A percentile compares a stretch with the other conserved stretches of the same genome.
These are phyloP conservation scores for Saccharomyces hybrid DNA, from an alignment of 1,139 yeast species.

Conservation along the genomic window DNA sequence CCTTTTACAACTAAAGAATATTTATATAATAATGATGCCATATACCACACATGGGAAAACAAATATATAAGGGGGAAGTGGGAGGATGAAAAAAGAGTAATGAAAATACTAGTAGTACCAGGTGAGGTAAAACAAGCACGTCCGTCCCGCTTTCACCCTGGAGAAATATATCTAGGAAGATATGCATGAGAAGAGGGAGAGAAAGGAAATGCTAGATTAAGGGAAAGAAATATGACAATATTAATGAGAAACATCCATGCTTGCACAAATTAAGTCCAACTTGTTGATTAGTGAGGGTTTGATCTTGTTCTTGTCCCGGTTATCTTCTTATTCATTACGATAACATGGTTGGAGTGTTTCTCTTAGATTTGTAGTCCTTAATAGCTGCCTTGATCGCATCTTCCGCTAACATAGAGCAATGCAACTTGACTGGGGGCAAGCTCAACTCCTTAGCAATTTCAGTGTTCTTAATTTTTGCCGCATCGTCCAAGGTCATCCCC, in stretches of 20 bases:
- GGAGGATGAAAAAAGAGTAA: not conserved
- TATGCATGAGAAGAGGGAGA: not conserved
- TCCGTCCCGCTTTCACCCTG: not conserved
- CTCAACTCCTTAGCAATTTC: constrained; percentile 88
- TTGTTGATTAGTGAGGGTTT: not conserved
- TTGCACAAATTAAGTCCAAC: not conserved
- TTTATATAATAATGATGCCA: not conserved
- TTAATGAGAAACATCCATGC: not conserved
- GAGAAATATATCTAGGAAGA: not conserved
- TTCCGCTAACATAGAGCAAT: constrained; percentile 97
- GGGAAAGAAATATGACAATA: not conserved
- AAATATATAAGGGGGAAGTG: not conserved
- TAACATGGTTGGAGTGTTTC: constrained; percentile 19
- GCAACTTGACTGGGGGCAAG: constrained; percentile 93
- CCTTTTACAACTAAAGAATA: not conserved
- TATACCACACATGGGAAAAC: not conserved
- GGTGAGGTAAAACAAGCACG: not conserved
- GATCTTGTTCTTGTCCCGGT: not conserved
- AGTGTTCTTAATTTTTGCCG: constrained; percentile 82
- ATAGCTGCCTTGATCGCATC: constrained; percentile 97
- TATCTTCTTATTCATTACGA: not conserved
- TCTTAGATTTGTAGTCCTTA: constrained; percentile 82
- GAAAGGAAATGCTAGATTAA: not conserved
- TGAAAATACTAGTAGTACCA: not conserved
- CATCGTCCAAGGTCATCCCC: constrained; percentile 92